These are phyloP conservation scores for Gardenia jasminoides DNA, from an alignment of 257 asterid genomes.

Conservation along the genomic window DNA sequence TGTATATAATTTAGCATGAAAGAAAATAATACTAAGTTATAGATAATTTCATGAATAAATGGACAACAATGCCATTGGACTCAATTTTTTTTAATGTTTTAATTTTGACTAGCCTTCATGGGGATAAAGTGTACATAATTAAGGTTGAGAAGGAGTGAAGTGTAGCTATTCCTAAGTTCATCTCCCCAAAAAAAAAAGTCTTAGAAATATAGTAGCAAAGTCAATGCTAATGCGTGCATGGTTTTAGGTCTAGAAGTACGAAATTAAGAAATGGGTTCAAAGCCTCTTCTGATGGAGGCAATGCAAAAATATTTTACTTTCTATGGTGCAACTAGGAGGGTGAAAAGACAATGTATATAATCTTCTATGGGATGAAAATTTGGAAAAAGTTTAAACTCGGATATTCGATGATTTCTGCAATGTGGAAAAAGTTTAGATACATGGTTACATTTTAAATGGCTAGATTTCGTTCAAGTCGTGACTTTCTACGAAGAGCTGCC, in stretches of 20 bases:
- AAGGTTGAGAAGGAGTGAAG: too few species aligned
- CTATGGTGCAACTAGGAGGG: background rate
- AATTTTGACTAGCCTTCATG: too few species aligned
- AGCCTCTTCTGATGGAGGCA: background rate
- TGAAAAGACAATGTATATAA: background rate
- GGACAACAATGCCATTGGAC: too few species aligned
- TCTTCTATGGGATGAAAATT: background rate
- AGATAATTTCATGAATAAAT: too few species aligned
- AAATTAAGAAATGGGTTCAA: background rate
- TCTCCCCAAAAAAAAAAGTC: too few species aligned
- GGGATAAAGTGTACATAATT: too few species aligned
- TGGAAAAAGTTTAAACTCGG: background rate
- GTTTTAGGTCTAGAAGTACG: background rate
- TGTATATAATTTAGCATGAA: too few species aligned
- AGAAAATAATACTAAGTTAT: too few species aligned
- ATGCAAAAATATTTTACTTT: background rate
- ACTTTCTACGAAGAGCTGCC: constrained; percentile 21
- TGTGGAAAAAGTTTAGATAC: background rate
- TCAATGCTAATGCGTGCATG: background rate
- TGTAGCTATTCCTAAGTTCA: too few species aligned
- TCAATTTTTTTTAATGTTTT: too few species aligned
- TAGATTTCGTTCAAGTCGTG: constrained; percentile 1
- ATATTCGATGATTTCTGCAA: too few species aligned
- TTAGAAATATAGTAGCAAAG: background rate
- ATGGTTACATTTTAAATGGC: background rate